A percentile compares a stretch with the other conserved stretches of the same genome.
phyloP scores from a whole-genome alignment of 2,329 filamentous ascomycete species.

The Fusarium palustre region DNA sequence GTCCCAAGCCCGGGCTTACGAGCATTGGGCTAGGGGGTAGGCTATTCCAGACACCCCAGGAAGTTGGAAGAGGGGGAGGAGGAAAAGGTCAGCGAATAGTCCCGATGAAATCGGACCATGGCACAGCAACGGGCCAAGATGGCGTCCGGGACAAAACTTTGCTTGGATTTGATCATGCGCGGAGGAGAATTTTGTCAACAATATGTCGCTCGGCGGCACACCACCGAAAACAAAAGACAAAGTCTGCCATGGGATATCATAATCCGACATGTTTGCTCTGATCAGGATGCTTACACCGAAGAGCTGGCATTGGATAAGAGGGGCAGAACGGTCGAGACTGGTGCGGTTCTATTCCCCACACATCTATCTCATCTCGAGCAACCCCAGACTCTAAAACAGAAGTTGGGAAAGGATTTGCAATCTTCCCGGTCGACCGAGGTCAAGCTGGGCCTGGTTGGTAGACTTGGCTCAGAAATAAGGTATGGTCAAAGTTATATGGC shows the following conservation, averaged over 20 bases:
- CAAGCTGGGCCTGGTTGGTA: not conserved
- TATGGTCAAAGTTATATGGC: conserved; percentile 25
- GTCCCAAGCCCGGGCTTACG: conserved; percentile 15
- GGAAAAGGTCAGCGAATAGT: conserved; percentile 11
- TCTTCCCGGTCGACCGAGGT: conserved; percentile 24
- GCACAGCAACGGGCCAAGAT: not conserved
- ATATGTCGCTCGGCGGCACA: conserved; percentile 35
- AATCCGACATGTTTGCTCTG: conserved; percentile 20
- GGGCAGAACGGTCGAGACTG: conserved; percentile 29
- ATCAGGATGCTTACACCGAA: conserved; percentile 33
- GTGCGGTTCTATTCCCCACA: conserved; percentile 15
- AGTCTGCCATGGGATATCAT: conserved; percentile 2
- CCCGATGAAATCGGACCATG: conserved; percentile 38
- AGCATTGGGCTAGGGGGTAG: conserved; percentile 16
- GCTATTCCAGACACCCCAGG: no score
- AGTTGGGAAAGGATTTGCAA: conserved; percentile 19
- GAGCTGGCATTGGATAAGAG: not conserved
- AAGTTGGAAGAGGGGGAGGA: conserved; percentile 12
- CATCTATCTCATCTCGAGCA: not conserved
- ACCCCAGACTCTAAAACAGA: conserved; percentile 19
- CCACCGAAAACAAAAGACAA: conserved; percentile 19
- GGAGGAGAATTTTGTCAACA: not conserved
- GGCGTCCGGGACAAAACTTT: not conserved
- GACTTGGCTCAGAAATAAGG: conserved; percentile 29
- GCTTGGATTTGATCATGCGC: conserved; percentile 26